Conservation (phyloP, 1,139 yeast genomes). For the Blastobotrys proliferans region DNA sequence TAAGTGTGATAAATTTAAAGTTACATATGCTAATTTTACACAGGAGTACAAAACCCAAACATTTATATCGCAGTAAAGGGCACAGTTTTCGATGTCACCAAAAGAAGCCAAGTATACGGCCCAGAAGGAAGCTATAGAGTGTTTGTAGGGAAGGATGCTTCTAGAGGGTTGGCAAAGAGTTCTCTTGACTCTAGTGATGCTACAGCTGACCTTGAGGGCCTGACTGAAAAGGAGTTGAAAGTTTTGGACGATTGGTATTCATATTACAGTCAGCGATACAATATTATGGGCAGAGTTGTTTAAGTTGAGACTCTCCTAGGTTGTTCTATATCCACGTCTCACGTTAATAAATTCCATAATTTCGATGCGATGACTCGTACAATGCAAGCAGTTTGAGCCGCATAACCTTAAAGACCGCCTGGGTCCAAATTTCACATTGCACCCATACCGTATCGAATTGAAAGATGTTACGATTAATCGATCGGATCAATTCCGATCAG, state of each 20-base stretch:
- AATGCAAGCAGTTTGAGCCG: too few species aligned
- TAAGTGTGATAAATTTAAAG: constrained; percentile 21
- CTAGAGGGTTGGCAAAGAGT: constrained; percentile 61
- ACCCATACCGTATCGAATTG: too few species aligned
- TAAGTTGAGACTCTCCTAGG: too few species aligned
- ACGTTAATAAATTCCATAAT: too few species aligned
- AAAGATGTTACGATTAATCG: too few species aligned
- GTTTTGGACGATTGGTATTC: constrained; percentile 83
- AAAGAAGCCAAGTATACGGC: constrained; percentile 64
- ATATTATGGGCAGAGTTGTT: constrained; percentile 41
- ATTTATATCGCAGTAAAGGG: constrained; percentile 76
- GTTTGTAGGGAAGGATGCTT: constrained; percentile 73
- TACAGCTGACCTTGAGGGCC: constrained; percentile 60
- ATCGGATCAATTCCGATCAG: too few species aligned
- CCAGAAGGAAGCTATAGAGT: constrained; percentile 70
- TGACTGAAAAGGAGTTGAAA: constrained; percentile 56
- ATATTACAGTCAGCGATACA: constrained; percentile 67
- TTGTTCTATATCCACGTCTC: too few species aligned
- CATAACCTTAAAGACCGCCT: too few species aligned
- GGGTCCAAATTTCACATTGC: too few species aligned
- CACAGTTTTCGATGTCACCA: constrained; percentile 68
- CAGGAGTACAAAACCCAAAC: constrained; percentile 41
- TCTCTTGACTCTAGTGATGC: constrained; percentile 55
- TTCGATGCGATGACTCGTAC: too few species aligned
- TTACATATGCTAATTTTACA: neutral